Conservation (phyloP, 306 rosid species). For the Mimosa bimucronata region DNA sequence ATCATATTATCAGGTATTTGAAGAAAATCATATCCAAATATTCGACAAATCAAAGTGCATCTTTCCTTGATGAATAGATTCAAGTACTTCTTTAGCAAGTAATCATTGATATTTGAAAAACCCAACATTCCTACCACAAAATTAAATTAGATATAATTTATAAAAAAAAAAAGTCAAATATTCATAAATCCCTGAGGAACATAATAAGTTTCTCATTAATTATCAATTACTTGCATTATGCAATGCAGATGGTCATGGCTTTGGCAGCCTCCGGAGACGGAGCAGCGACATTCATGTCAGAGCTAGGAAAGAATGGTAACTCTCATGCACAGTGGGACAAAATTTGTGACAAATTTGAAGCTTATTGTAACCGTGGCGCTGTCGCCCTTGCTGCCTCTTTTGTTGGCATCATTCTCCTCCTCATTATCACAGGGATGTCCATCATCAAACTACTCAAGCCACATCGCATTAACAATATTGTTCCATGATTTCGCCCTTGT, state of each 20-base stretch:
- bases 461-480: conserved; percentile 43
- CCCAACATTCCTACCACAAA: not conserved
- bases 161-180: not conserved
- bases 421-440: conserved; percentile 60
- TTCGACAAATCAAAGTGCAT: no score
- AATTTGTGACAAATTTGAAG: conserved; percentile 76
- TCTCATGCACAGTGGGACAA: conserved; percentile 90
- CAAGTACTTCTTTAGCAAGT: not conserved
- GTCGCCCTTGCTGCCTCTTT: conserved; percentile 75
- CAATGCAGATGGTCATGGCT: conserved; percentile 53
- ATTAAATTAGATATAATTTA: not conserved
- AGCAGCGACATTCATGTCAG: conserved; percentile 88
- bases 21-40: no score
- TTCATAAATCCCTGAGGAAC: not conserved
- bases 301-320: conserved; percentile 79
- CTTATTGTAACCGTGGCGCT: conserved; percentile 63
- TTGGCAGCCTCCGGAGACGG: conserved; percentile 77
- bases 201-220: not conserved
- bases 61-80: not conserved
- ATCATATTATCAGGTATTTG: no score
- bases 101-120: not conserved
- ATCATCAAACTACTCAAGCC: conserved; percentile 60
- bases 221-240: not conserved
- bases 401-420: conserved; percentile 63
- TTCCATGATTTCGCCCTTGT: conserved; percentile 13